Base-by-base conservation (phyloP, 257 asterid genomes). In the Gentiana dahurica region DNA sequence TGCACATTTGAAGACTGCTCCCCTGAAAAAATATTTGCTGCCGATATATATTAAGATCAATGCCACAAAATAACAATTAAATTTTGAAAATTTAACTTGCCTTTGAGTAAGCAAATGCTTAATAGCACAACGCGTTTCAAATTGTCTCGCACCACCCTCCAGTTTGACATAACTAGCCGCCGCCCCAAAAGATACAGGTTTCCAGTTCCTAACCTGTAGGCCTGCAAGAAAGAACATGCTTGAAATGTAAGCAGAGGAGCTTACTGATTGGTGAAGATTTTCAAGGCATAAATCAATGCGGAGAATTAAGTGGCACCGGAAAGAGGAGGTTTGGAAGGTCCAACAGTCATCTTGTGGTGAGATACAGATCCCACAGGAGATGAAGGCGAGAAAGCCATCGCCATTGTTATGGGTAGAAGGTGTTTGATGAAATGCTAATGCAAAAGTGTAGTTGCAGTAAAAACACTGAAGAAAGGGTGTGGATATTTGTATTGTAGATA, bases 1-100 rank as follows among this genome's bases (percentile, higher is more conserved):
- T 53, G 95, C 97, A 69, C 95, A 80, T 66, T 75, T 79, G 55
- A 87, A 7, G 12, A 71, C 82, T 46, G 85, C 86, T 49, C 49
- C 55, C 70, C 98, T 92, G 78, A 63, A 60, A 61, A 68, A 61
- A 49, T 44, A 5, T 7, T 41, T 41, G 6, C 8, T 4, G 9
- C 46, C 9, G 9, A 3, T 2, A 41, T 50, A 33, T 37, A 24
- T 51, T 7, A 2, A 3, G n/a, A 15, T 12, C 34, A 61, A 61
- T 1, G 39, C 36, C 38, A 51, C 32, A 3, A 39, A 43, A 6
- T 39, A 41, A 6, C 12, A 0, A 43, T 53, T 2, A 34, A 45
- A 56, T 39, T 53, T 47, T 34, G 34, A 36, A 36, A 55, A 66
- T 11, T 57, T 37, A 35, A 70, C 80, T 65, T 66, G 58, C 36